A percentile compares a stretch with the other conserved stretches of the same genome.
Evolutionary conservation across 371 early-diverging fungal genomes (phyloP).

Genomic region (Chytridium lagenaria): DNA sequence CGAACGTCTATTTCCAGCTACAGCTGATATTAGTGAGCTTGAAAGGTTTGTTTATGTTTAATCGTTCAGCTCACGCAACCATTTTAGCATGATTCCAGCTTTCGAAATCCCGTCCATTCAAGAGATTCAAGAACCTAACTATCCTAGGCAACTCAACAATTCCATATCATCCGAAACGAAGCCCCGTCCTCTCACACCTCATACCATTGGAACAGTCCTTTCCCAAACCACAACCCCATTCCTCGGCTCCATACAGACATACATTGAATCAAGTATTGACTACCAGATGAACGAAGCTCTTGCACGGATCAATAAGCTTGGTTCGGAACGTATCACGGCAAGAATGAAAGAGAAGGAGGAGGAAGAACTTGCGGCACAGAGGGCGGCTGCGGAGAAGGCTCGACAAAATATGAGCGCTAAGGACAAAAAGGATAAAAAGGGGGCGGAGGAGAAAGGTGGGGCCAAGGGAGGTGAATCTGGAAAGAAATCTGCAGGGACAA

Average conservation of each 20-base stretch:
- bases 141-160: no score
- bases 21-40: background rate
- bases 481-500: background rate
- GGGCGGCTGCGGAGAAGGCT: constrained; percentile 6
- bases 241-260: background rate
- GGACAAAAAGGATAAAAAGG: constrained; percentile 8
- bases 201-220: background rate
- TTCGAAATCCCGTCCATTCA: no score
- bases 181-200: background rate
- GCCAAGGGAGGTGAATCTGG: background rate
- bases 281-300: constrained; percentile 7
- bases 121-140: no score
- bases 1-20: constrained; percentile 7
- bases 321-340: constrained; percentile 18
- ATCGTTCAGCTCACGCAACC: no score
- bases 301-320: constrained; percentile 8
- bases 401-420: constrained; percentile 5
- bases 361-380: constrained; percentile 15
- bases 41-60: no score
- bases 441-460: background rate
- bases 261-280: constrained; percentile 22
- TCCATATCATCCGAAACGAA: no score
- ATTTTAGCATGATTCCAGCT: no score
- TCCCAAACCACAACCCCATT: background rate
- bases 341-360: constrained; percentile 29